A percentile compares a stretch with the other conserved stretches of the same genome.
phyloP scores from a whole-genome alignment of 345 rosid species.

The Aurinia saxatilis region DNA sequence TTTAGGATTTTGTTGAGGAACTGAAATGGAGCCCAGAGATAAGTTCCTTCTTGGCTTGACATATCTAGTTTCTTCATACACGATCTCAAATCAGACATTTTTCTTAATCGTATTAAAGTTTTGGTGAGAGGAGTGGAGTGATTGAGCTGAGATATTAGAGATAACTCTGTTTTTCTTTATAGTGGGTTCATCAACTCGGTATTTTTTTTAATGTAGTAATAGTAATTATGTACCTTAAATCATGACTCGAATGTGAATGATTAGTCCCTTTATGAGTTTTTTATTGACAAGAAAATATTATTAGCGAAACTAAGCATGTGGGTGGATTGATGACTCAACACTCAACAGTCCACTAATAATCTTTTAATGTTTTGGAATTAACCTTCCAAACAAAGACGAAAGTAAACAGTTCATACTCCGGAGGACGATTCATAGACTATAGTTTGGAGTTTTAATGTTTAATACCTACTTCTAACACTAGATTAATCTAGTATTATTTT shows the following conservation, averaged over 20 bases:
- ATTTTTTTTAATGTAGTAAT: not conserved
- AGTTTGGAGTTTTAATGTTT: not conserved
- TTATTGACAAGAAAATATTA: not conserved
- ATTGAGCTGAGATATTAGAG: not conserved
- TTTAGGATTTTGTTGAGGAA: conserved; percentile 6
- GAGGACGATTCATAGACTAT: not conserved
- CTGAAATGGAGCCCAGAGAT: conserved; percentile 1
- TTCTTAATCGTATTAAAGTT: not conserved
- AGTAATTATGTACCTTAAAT: not conserved
- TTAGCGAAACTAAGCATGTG: not conserved
- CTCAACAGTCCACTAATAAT: not conserved
- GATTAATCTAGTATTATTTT: no score
- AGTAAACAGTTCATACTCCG: not conserved
- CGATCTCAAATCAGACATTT: not conserved
- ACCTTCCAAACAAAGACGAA: not conserved
- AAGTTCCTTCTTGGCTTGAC: conserved; percentile 3
- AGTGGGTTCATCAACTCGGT: conserved; percentile 16
- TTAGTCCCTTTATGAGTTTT: not conserved
- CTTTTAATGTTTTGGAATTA: not conserved
- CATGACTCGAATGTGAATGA: not conserved
- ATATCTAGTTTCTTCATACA: conserved; percentile 8
- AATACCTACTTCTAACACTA: no score
- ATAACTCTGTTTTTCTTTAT: conserved; percentile 3
- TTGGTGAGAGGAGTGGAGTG: conserved; percentile 10
- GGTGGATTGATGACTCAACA: not conserved